Evolutionary conservation across 257 asterid species (phyloP), one percentile per base, ranked within the genome.

Genomic region (Ajuga chamaepitys): DNA sequence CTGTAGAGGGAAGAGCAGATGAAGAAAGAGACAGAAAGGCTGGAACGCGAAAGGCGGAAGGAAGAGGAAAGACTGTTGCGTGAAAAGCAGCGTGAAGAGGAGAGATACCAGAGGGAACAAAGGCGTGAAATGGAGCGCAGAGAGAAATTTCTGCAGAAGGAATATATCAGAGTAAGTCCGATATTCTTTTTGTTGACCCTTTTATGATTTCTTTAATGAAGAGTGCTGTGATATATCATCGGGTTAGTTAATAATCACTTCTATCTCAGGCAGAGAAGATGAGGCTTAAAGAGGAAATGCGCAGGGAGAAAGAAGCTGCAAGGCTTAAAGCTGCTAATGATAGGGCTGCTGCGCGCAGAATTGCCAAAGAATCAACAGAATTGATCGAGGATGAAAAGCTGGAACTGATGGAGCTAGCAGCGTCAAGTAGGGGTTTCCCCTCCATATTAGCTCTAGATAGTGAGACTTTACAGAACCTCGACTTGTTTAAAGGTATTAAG

Each of bases 391-490:
- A 90, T 74, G 90, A 88, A 71, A 77, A 66, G 11, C 64, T 90
- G 82, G 98, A 88, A 80, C 93, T 88, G 62, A 85, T 89, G 95
- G 96, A 91, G 81, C 63, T 91, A 46, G 95, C 95, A 28, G 84
- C 88, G 41, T 80, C 80, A 64, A 76, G 72, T 62, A 79, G 45
- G 77, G 90, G 89, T 21, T 62, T 85, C 71, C 82, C 91, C 75
- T 86, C 96, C 7, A 41, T 84, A 70, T 64, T 73, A 77, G 79
- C 90, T 67, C 95, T 91, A 30, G 96, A 86, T 50, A 63, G 47
- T 72, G 95, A 82, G 70, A 67, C 86, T 50, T 59, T 88, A 56
- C 89, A 80, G 63, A 75, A 75, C 75, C 91, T 88, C 24, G 81
- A 81, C 59, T 65, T 71, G 70, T 81, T 75, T 62, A 80, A 70